Percentiles rank a stretch among this genome's conserved stretches.
These are phyloP conservation scores for Toxoplasma gondii DNA, from an alignment of 169 alveolate species.

Conservation along the genomic window DNA sequence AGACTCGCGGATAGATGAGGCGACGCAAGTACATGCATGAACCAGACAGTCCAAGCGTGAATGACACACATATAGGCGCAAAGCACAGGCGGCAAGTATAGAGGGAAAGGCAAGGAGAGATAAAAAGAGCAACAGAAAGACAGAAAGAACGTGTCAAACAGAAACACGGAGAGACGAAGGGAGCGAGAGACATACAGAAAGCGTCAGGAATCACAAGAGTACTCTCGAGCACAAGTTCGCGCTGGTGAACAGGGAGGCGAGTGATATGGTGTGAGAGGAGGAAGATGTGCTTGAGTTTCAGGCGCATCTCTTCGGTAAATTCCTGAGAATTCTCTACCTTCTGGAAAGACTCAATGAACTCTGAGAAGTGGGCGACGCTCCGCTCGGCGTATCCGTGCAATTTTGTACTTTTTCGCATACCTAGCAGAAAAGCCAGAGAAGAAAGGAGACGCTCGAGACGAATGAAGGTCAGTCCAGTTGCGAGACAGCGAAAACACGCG, in stretches of 20 bases:
- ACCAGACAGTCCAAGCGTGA: background rate
- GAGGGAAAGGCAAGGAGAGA: background rate
- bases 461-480: too few species aligned
- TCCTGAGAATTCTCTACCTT: background rate
- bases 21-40: background rate
- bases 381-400: conserved; percentile 21
- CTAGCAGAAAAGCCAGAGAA: background rate
- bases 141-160: too few species aligned
- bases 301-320: too few species aligned
- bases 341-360: background rate
- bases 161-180: background rate
- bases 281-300: too few species aligned
- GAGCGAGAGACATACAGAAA: background rate
- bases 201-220: too few species aligned
- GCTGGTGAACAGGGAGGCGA: too few species aligned
- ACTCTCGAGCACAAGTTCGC: too few species aligned
- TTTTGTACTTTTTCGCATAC: background rate
- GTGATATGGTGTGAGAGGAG: too few species aligned
- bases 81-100: too few species aligned
- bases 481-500: too few species aligned
- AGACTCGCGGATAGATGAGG: too few species aligned
- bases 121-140: background rate
- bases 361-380: conserved; percentile 2
- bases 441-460: background rate
- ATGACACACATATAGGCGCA: background rate